Conservation (phyloP, 176 grass and related monocot species). For the Oropetium thomaeum region DNA sequence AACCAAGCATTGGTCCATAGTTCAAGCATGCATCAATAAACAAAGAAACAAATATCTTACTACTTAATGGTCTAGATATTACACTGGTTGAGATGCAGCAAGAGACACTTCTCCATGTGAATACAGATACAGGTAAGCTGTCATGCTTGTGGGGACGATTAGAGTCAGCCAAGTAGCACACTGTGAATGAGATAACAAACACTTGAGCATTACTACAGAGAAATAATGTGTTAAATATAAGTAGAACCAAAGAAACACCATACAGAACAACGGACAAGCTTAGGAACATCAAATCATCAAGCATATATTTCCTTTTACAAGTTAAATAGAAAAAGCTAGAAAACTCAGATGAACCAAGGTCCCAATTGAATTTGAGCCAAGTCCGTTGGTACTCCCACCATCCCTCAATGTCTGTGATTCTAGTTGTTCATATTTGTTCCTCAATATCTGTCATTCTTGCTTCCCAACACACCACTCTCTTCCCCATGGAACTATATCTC, state of each 20-base stretch:
- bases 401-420: too few relatives aligned
- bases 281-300: background rate
- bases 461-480: too few relatives aligned
- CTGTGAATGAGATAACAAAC: constrained; percentile 49
- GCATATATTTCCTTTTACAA: background rate
- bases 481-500: too few relatives aligned
- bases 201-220: background rate
- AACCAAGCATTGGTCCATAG: constrained; percentile 1
- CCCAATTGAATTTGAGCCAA: background rate
- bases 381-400: too few relatives aligned
- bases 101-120: constrained; percentile 94
- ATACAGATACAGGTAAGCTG: constrained; percentile 93
- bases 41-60: constrained; percentile 19
- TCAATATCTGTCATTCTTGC: too few relatives aligned
- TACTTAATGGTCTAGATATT: constrained; percentile 48
- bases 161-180: constrained; percentile 96
- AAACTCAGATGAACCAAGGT: background rate
- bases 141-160: constrained; percentile 94
- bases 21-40: constrained; percentile 15
- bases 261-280: constrained; percentile 2
- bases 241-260: background rate
- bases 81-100: constrained; percentile 95
- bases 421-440: too few relatives aligned
- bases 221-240: constrained; percentile 13
- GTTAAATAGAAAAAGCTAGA: background rate